Evolutionary conservation across 2,329 filamentous ascomycete genomes (phyloP).

Genomic region (Cytospora mali): DNA sequence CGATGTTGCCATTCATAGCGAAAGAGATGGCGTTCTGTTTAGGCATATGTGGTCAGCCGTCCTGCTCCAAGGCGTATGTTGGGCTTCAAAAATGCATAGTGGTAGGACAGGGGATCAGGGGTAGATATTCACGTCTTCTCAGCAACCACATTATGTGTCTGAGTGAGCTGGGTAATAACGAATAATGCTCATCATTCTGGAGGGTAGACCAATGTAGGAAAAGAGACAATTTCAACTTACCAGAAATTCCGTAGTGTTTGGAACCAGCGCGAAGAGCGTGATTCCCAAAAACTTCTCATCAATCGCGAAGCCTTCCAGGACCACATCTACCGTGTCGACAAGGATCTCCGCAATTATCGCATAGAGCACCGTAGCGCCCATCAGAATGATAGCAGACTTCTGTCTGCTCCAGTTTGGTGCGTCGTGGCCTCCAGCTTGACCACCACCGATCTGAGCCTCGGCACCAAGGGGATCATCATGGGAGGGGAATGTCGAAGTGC

Average conservation of each 20-base stretch:
- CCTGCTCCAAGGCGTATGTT: neutral
- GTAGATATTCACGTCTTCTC: constrained; percentile 24
- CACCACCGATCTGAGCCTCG: constrained; percentile 22
- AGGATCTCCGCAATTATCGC: constrained; percentile 97
- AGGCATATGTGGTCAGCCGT: neutral
- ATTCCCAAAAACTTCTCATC: constrained; percentile 98
- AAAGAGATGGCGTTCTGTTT: constrained; percentile 92
- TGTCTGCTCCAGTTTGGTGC: constrained; percentile 96
- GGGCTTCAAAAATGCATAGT: neutral
- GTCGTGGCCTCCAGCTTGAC: constrained; percentile 71
- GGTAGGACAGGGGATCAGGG: constrained; percentile 26
- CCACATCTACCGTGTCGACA: constrained; percentile 96
- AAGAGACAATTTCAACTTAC: constrained; percentile 51
- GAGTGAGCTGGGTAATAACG: constrained; percentile 30
- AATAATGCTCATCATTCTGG: constrained; percentile 26
- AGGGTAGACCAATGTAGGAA: neutral
- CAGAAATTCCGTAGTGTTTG: constrained; percentile 97
- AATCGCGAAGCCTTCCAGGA: constrained; percentile 84
- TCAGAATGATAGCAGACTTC: constrained; percentile 87
- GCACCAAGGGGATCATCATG: constrained; percentile 47
- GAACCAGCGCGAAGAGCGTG: constrained; percentile 92
- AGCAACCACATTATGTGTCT: constrained; percentile 20
- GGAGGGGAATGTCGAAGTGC: constrained; percentile 45
- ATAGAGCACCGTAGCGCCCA: constrained; percentile 87
- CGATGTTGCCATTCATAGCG: constrained; percentile 99